Evolutionary conservation across 2,329 filamentous ascomycete species (phyloP), one percentile per base, ranked within the genome.

Genomic region (Diaporthe sp.): DNA sequence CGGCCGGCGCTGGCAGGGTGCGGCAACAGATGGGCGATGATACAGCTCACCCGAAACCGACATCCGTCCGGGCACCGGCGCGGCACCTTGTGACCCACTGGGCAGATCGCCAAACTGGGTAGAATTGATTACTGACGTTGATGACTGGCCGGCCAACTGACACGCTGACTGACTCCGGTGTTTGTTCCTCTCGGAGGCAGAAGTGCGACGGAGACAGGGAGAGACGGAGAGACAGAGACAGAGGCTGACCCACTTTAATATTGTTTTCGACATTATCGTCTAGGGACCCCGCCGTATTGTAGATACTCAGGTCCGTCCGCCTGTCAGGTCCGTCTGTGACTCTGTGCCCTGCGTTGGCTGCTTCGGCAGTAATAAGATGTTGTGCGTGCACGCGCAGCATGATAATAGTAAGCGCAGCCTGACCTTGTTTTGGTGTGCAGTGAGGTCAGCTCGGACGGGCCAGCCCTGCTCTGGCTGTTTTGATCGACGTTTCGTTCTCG

Each of bases 401-500:
- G 62, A 53, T 10, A 6, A 28, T 25, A n/a, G 19, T 28, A 39
- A 53, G 62, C 62, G 62, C 62, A 68, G 65, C 22, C 65, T 42
- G 31, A 9, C 65, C 65, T 68, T 68, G 65, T 39, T 53, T 49
- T 51, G 31, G 65, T 22, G 62, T 37, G 62, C 44, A 34, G 31
- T 51, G 28, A 68, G 44, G 44, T 68, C 44, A 68, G 62, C 62
- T 68, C 65, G 65, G 65, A 53, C 49, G 65, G 62, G 34, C 65
- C 31, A 53, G 65, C 65, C 65, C 46, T 68, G 65, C 46, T 46
- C 46, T 46, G 61, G 53, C 70, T 46, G 31, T 68, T 61, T 62
- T 75, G 74, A 75, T 73, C 70, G 74, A 73, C 74, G 74, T 73
- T 75, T 75, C 70, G 70, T 57, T 68, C 59, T 72, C 73, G 73